Base-by-base conservation (phyloP, 148 eudicot genomes). In the Silene uniflora region DNA sequence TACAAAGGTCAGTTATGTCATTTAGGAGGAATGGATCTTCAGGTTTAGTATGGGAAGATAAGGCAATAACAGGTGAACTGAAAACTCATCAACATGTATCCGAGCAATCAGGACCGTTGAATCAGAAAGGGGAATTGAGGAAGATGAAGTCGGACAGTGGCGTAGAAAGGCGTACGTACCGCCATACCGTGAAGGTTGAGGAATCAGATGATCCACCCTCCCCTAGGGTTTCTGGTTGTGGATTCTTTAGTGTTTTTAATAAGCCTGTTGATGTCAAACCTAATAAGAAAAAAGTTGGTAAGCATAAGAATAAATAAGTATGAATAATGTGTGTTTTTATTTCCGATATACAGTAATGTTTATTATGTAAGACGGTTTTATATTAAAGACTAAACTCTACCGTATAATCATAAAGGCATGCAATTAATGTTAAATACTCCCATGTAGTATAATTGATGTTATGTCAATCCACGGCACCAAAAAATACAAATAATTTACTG, bases 1-100 rank as follows among this genome's bases (percentile, higher is more conserved):
- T 92, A 77, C 90, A 83, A 77, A 87, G 97, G 83, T 90, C 97
- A 46, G 83, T 76, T 19, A 76, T 81, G 71, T 87, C 93, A 47
- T 90, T 87, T 16, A 87, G 97, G 75, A 87, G 94, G 63, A 85
- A 85, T 64, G 92, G 97, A 16, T 92, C 97, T 25, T 92, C 97
- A 54, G 97, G 97, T 24, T 67, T 89, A 68, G 84, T 90, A 11
- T 92, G 97, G 97, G 95, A 90, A 66, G 95, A 90, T 39, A 92
- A 88, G 75, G 35, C 86, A 21, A 62, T 80, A 54, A 75, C 86
- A 32, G 88, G 82, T 54, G 91, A 88, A 27, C 54, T 85, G 2
- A 82, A 81, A 25, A 73, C 54, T 27, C 71, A 67, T 11, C 58
- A 64, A 69, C 21, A 3, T 11, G 67, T 25, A 39, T n/a, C 35